Conservation (phyloP, 352 stramenopile genomes). For the Globisporangium spiculum region DNA sequence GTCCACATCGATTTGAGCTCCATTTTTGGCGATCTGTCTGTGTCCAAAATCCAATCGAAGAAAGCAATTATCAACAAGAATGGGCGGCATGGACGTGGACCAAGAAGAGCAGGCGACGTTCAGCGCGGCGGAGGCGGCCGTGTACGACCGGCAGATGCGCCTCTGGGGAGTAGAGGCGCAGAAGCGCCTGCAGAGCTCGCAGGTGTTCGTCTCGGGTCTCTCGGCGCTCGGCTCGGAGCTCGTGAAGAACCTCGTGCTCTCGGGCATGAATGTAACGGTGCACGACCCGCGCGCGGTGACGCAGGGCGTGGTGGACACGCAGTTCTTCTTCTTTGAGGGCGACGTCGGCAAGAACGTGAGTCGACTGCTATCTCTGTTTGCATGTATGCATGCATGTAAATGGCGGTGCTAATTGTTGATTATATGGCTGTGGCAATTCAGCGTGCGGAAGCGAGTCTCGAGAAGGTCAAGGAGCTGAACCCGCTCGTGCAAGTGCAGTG, state of each 20-base stretch:
- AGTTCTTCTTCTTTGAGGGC: constrained; percentile 82
- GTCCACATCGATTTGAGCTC: not conserved
- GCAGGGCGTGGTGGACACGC: constrained; percentile 43
- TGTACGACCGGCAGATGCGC: constrained; percentile 99
- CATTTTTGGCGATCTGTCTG: not conserved
- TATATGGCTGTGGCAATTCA: constrained; percentile 22
- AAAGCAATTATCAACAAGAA: not conserved
- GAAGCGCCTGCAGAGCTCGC: constrained; percentile 86
- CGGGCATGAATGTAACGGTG: constrained; percentile 92
- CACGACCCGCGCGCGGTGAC: constrained; percentile 78
- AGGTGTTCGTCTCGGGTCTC: constrained; percentile 88
- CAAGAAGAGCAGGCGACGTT: constrained; percentile 33
- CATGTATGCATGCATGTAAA: no score
- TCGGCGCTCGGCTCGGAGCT: constrained; percentile 88
- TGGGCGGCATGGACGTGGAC: constrained; percentile 9
- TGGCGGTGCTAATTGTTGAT: constrained; percentile 10
- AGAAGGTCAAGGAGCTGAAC: constrained; percentile 93
- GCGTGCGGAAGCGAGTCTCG: constrained; percentile 72
- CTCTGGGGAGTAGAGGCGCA: constrained; percentile 98
- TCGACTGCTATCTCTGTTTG: not conserved
- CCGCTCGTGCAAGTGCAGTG: constrained; percentile 87
- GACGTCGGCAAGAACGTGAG: constrained; percentile 78
- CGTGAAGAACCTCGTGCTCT: constrained; percentile 97
- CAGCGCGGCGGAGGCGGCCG: constrained; percentile 85
- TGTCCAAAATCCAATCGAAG: not conserved